These are phyloP conservation scores for Euphorbia pulcherrima DNA, from an alignment of 345 rosid species.

Conservation along the genomic window DNA sequence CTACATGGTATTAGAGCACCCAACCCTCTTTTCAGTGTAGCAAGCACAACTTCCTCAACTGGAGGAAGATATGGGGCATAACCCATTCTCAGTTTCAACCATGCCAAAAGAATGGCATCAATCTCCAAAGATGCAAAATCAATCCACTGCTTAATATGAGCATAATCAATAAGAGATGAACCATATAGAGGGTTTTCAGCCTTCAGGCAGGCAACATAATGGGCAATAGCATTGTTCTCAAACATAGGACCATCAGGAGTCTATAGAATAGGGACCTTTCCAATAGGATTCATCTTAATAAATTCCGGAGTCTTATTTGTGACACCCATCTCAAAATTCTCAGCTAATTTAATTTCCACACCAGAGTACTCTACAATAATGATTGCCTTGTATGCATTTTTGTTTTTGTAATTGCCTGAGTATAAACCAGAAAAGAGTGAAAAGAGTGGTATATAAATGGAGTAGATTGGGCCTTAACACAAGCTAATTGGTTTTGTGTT, in stretches of 20 bases:
- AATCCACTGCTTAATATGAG: constrained; percentile 88
- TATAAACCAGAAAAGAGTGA: constrained; percentile 28
- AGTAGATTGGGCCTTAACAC: too few species aligned
- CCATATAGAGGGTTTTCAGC: constrained; percentile 63
- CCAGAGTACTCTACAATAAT: constrained; percentile 80
- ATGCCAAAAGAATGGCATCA: constrained; percentile 52
- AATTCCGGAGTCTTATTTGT: constrained; percentile 76
- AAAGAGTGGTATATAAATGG: too few species aligned
- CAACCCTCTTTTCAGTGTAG: constrained; percentile 73
- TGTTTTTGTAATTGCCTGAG: constrained; percentile 50
- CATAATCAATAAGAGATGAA: constrained; percentile 64
- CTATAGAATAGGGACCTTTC: constrained; percentile 95
- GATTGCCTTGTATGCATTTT: constrained; percentile 58
- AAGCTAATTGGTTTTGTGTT: too few species aligned
- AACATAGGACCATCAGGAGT: constrained; percentile 84
- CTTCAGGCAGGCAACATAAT: constrained; percentile 68
- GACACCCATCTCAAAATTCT: constrained; percentile 76
- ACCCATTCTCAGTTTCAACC: constrained; percentile 67
- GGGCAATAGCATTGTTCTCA: constrained; percentile 96
- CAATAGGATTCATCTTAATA: constrained; percentile 85
- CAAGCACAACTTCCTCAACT: constrained; percentile 72
- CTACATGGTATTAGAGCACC: constrained; percentile 76
- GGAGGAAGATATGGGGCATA: constrained; percentile 57
- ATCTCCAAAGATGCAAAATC: constrained; percentile 76
- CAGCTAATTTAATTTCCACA: constrained; percentile 50